Conservation (phyloP, 371 early-diverging fungal genomes). For the Zychaea mexicana region DNA sequence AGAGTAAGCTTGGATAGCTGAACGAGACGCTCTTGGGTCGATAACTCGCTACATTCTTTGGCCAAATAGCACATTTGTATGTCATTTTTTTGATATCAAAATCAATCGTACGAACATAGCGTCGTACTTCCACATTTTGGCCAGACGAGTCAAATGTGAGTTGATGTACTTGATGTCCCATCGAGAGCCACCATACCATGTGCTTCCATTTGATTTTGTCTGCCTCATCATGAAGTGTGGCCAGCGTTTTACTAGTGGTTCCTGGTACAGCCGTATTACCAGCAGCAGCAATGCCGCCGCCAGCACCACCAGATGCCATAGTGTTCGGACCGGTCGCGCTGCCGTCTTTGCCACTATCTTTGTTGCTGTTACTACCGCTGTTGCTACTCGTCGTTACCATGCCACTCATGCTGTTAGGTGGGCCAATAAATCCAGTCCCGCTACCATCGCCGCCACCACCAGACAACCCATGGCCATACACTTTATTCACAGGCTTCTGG, state of each 20-base stretch:
- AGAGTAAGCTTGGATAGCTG: slow-evolving; percentile 74
- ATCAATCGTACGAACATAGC: slow-evolving; percentile 77
- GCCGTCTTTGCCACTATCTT: not conserved
- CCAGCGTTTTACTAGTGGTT: slow-evolving; percentile 6
- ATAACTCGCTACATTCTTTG: slow-evolving; percentile 69
- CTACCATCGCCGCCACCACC: slow-evolving; percentile 6
- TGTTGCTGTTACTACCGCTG: not conserved
- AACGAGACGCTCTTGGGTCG: slow-evolving; percentile 62
- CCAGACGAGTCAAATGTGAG: slow-evolving; percentile 73
- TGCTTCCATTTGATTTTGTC: slow-evolving; percentile 43
- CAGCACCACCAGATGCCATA: not conserved
- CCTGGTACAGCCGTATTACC: not conserved
- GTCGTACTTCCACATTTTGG: slow-evolving; percentile 84
- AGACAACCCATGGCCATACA: not conserved
- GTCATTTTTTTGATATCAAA: slow-evolving; percentile 60
- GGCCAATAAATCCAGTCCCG: not conserved
- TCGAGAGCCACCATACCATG: slow-evolving; percentile 71
- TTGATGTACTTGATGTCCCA: slow-evolving; percentile 85
- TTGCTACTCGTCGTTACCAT: not conserved
- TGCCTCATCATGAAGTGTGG: slow-evolving; percentile 18
- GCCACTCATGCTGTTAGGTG: not conserved
- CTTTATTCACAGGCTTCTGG: slow-evolving; percentile 22
- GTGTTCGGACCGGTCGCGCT: not conserved
- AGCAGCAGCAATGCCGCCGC: not conserved
- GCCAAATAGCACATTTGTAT: slow-evolving; percentile 91